Base-by-base conservation (phyloP, 768 basidiomycete species). In the Pisolithus marmoratus region DNA sequence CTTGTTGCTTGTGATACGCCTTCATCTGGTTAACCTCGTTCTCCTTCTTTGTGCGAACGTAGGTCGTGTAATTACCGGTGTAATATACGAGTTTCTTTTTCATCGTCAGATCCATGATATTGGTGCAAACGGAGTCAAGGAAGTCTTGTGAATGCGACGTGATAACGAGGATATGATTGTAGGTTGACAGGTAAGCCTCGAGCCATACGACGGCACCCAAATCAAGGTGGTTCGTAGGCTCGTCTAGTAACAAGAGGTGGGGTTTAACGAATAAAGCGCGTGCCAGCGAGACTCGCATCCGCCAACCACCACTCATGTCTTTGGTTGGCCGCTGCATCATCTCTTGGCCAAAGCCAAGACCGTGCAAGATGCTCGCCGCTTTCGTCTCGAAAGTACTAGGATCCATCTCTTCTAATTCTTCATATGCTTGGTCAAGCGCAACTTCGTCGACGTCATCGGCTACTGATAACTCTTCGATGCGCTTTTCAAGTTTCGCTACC, bases 11-110 rank as follows among this genome's bases (percentile, higher is more conserved):
- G 61, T 84, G 65, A 71, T 97, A 99, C 48, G 95, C 96, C 79
- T 99, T 99, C 94, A 97, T 96, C 75, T 96, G 94, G 71, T 98
- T 99, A 65, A 94, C 87, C 76, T 99, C 95, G 76, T 99, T 99
- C 79, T 99, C 95, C 61, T 74, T 63, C 79, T 88, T 94, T 52
- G 95, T 98, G 66, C 92, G 85, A 59, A 97, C 94, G 72, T 93
- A 97, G n/a, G 90, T 92, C 46, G 92, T 79, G 75, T 96, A 97
- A 71, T 97, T 97, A 74, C 94, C 95, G 56, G 84, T 83, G 72
- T 97, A 97, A 70, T 96, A 96, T 38, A 90, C 76, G 51, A 97
- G 77, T 68, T 92, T 94, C 79, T 95, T 96, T 77, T 88, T 87
- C 60, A 75, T 66, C 56, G 93, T 94, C 53, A 97, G 76, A 63